A percentile compares a stretch with the other conserved stretches of the same genome.
phyloP scores from a whole-genome alignment of 139 green algal species.

The Picochlorum costavermella region DNA sequence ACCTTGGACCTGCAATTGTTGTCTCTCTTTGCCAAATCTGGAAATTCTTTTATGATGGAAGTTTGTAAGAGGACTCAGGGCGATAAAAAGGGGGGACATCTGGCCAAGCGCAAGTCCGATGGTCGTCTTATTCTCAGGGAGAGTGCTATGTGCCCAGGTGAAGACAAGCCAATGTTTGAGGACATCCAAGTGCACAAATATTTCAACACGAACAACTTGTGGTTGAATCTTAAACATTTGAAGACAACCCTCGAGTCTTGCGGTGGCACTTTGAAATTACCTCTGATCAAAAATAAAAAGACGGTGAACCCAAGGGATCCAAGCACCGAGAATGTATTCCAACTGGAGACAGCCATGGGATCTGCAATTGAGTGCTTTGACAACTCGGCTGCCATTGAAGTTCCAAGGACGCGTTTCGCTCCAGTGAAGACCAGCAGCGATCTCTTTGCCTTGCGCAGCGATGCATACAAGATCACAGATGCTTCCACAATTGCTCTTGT shows the following conservation, averaged over 20 bases:
- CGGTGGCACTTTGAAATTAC: constrained; percentile 61
- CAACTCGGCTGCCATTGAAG: constrained; percentile 68
- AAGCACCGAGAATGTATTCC: constrained; percentile 61
- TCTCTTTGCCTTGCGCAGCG: constrained; percentile 73
- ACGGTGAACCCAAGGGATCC: constrained; percentile 83
- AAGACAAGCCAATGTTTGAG: constrained; percentile 80
- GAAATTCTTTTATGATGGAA: constrained; percentile 82
- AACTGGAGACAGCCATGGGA: constrained; percentile 88
- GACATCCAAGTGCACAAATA: constrained; percentile 75
- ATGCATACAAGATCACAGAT: constrained; percentile 47
- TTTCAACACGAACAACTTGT: constrained; percentile 98
- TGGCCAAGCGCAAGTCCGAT: constrained; percentile 57
- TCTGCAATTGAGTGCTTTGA: constrained; percentile 88
- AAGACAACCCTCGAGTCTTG: constrained; percentile 37
- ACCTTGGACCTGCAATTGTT: constrained; percentile 81
- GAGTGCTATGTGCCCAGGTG: constrained; percentile 73
- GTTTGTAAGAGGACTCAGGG: constrained; percentile 73
- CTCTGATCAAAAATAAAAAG: constrained; percentile 93
- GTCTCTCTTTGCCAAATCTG: constrained; percentile 61
- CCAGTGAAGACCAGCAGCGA: constrained; percentile 92
- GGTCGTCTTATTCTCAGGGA: constrained; percentile 75
- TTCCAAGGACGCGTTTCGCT: constrained; percentile 79
- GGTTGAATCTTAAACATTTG: constrained; percentile 67
- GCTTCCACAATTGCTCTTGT: constrained; percentile 56
- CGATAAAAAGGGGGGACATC: constrained; percentile 91